phyloP scores from a whole-genome alignment of 495 filamentous ascomycete species.

The Lophiostoma macrostomum region DNA sequence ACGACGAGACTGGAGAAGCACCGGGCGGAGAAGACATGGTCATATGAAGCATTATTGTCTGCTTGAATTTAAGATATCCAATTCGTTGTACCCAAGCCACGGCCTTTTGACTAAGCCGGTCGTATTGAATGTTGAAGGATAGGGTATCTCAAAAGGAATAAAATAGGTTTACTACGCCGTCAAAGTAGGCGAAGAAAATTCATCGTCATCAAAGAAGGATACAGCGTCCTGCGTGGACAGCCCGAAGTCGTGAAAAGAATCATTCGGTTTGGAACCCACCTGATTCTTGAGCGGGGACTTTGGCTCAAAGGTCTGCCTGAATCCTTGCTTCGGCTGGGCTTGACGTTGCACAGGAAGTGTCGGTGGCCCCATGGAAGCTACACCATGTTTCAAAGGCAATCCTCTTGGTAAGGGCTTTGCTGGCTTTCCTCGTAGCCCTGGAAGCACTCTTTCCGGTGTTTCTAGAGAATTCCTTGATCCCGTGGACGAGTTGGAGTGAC shows the following conservation, averaged over 20 bases:
- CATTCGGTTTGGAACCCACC: neutral
- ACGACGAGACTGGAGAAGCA: conserved; percentile 48
- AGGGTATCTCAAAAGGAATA: neutral
- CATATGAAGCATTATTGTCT: too few relatives aligned
- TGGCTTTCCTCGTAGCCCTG: neutral
- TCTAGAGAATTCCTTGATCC: too few relatives aligned
- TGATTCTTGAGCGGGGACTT: neutral
- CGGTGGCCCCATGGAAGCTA: too few relatives aligned
- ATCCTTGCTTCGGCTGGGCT: neutral
- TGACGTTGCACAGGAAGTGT: too few relatives aligned
- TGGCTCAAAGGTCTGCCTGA: conserved; percentile 1
- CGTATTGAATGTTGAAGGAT: neutral
- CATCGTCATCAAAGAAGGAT: conserved; percentile 23
- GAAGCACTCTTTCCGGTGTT: too few relatives aligned
- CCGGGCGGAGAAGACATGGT: conserved; percentile 20
- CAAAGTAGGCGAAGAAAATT: conserved; percentile 3
- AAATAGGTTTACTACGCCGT: neutral
- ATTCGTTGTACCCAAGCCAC: neutral
- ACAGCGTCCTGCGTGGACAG: conserved; percentile 30
- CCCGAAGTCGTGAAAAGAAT: conserved; percentile 28
- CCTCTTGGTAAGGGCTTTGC: neutral
- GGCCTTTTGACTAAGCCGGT: neutral
- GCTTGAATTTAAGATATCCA: too few relatives aligned
- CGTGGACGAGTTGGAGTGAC: too few relatives aligned
- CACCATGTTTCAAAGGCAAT: too few relatives aligned